Percentiles rank a stretch among this genome's conserved stretches.
Evolutionary conservation across 148 eudicot species (phyloP).

Genomic region (Fallopia convolvulus): DNA sequence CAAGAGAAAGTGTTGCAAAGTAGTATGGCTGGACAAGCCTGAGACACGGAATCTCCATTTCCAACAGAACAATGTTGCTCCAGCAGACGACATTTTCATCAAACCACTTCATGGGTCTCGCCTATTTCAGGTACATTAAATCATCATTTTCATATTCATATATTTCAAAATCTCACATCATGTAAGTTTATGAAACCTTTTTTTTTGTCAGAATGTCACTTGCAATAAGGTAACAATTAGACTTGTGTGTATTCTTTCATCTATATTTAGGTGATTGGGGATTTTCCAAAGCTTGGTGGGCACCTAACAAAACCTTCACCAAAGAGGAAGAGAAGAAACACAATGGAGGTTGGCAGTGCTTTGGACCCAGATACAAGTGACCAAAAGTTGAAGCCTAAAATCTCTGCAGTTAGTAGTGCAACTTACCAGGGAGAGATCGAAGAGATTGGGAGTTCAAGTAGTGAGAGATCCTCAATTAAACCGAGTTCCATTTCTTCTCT

Average conservation of each 20-base stretch:
- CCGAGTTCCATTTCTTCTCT: not conserved
- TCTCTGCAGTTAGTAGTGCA: not conserved
- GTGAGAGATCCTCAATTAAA: constrained; percentile 10
- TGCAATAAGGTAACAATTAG: not conserved
- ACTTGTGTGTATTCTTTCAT: not conserved
- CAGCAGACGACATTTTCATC: constrained; percentile 30
- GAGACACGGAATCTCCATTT: constrained; percentile 32
- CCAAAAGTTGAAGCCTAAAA: constrained; percentile 3
- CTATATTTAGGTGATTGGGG: constrained; percentile 23
- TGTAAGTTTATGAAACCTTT: not conserved
- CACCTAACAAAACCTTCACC: not conserved
- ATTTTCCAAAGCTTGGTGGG: constrained; percentile 79
- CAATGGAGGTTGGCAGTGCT: constrained; percentile 2
- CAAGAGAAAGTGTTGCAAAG: constrained; percentile 24
- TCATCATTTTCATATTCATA: not conserved
- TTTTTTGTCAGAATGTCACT: not conserved
- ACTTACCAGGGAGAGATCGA: constrained; percentile 8
- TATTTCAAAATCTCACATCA: not conserved
- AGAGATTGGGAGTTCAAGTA: constrained; percentile 11
- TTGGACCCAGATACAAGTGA: not conserved
- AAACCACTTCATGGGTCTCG: constrained; percentile 82
- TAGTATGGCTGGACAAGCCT: constrained; percentile 62
- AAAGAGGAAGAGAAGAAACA: not conserved
- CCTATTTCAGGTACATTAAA: constrained; percentile 18
- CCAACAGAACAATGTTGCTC: constrained; percentile 32